Base-by-base conservation (phyloP, 495 filamentous ascomycete genomes). In the Aspergillus nidulans region DNA sequence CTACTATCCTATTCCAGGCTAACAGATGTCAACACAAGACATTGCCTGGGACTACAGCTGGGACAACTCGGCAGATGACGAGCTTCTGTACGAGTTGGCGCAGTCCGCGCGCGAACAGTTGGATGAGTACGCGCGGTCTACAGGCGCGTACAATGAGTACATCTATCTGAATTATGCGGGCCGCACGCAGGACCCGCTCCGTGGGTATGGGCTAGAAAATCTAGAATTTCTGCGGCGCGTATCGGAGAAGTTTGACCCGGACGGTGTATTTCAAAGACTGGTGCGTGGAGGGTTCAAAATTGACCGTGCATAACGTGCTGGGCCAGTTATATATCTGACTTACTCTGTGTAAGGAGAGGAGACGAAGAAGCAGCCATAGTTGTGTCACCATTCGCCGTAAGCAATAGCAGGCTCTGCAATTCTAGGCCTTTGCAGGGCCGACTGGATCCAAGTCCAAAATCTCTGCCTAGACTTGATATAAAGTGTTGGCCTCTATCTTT, bases 201-300 rank as follows among this genome's bases (percentile, higher is more conserved):
- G 20, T 15, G 56, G 63, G 16, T 74, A 72, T 56, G 73, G 71
- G 13, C 6, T 15, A 20, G 62, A 59, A n/a, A 67, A 52, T 40
- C 45, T 65, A 6, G 23, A 54, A n/a, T 39, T 28, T 6, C 51
- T 74, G 26, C 39, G 42, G 21, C 47, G 39, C 6, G 64, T 71
- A 8, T 60, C 63, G 51, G 53, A 41, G 48, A 54, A 58, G 51
- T 69, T 69, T 53, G 73, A 74, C 56, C 66, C 68, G 1, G 1
- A 32, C 20, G 36, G 24, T 4, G 36, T 56, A 9, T 56, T 56
- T 16, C 54, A 56, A 47, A 49, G 7, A 3, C 24, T 21, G 44
- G 45, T 42, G 19, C 53, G 34, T 0, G 53, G 53, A 20, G 53
- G 53, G 20, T 56, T 49, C 13, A 56, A 56, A 16, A 23, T 46